A percentile compares a stretch with the other conserved stretches of the same genome.
These are phyloP conservation scores for Vicia villosa DNA, from an alignment of 306 rosid genomes.

Conservation along the genomic window DNA sequence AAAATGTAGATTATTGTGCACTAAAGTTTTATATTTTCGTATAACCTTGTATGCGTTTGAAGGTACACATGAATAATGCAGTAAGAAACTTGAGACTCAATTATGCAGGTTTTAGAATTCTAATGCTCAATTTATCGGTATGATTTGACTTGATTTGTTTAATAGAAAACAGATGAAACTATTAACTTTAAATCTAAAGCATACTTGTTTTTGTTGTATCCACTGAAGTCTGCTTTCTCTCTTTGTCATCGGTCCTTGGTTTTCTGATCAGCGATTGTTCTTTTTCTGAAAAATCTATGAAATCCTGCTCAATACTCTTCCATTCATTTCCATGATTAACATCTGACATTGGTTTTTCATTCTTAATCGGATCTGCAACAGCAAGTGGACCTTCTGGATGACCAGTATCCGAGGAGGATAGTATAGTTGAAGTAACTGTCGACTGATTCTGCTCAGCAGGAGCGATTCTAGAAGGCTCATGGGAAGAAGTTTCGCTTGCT, in stretches of 20 bases:
- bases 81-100: slow-evolving; percentile 15
- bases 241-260: slow-evolving; percentile 4
- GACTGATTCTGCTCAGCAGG: slow-evolving; percentile 25
- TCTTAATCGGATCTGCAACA: slow-evolving; percentile 8
- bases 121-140: background rate
- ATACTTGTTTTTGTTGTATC: slow-evolving; percentile 33
- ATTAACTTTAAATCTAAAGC: slow-evolving; percentile 14
- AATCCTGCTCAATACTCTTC: slow-evolving; percentile 3
- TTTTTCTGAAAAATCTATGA: background rate
- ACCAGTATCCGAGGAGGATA: slow-evolving; percentile 23
- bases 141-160: background rate
- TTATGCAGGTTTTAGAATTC: slow-evolving; percentile 7
- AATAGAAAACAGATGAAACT: background rate
- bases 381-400: slow-evolving; percentile 18
- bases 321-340: slow-evolving; percentile 25
- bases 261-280: slow-evolving; percentile 15
- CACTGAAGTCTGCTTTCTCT: slow-evolving; percentile 24
- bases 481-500: slow-evolving; percentile 25
- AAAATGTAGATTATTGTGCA: slow-evolving; percentile 4
- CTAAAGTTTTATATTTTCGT: slow-evolving; percentile 18
- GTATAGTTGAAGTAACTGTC: slow-evolving; percentile 13
- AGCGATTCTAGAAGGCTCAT: slow-evolving; percentile 26
- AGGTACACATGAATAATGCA: slow-evolving; percentile 1
- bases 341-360: background rate
- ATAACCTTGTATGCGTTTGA: slow-evolving; percentile 13